These are phyloP conservation scores for Penicillium chermesinum DNA, from an alignment of 495 filamentous ascomycete genomes.

Conservation along the genomic window DNA sequence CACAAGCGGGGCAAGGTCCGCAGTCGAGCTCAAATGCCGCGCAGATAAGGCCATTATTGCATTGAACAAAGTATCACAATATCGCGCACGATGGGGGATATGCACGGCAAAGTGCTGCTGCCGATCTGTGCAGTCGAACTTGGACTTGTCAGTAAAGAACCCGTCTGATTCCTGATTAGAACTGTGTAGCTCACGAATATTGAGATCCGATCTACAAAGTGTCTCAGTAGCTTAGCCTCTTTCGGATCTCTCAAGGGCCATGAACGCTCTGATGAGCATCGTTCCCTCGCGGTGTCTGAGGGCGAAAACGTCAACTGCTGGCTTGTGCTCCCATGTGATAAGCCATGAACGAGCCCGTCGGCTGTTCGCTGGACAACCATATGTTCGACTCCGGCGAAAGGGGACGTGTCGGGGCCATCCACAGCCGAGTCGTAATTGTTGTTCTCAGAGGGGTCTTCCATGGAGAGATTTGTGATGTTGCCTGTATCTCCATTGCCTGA, in stretches of 20 bases:
- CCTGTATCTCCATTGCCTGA: slow-evolving; percentile 16
- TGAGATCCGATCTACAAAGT: slow-evolving; percentile 22
- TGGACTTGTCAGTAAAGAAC: no score
- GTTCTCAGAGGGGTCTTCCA: neutral
- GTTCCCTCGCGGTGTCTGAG: neutral
- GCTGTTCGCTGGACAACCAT: neutral
- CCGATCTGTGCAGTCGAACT: slow-evolving; percentile 57
- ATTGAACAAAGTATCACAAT: slow-evolving; percentile 49
- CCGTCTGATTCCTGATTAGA: neutral
- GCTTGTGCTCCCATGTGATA: neutral
- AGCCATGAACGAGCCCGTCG: neutral
- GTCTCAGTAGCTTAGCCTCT: slow-evolving; percentile 16
- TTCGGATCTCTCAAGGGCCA: slow-evolving; percentile 22
- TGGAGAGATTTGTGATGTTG: neutral
- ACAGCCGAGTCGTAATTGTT: neutral
- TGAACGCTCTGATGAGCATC: neutral
- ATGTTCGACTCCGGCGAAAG: neutral
- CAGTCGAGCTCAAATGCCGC: slow-evolving; percentile 47
- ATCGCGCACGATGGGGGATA: slow-evolving; percentile 47
- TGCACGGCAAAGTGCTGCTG: slow-evolving; percentile 48
- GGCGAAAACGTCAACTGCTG: neutral
- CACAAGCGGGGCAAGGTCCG: slow-evolving; percentile 39
- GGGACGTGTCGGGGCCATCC: neutral
- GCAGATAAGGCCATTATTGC: slow-evolving; percentile 56
- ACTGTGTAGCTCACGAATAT: slow-evolving; percentile 15